These are phyloP conservation scores for Aspergillus ostianus DNA, from an alignment of 495 filamentous ascomycete genomes.

Conservation along the genomic window DNA sequence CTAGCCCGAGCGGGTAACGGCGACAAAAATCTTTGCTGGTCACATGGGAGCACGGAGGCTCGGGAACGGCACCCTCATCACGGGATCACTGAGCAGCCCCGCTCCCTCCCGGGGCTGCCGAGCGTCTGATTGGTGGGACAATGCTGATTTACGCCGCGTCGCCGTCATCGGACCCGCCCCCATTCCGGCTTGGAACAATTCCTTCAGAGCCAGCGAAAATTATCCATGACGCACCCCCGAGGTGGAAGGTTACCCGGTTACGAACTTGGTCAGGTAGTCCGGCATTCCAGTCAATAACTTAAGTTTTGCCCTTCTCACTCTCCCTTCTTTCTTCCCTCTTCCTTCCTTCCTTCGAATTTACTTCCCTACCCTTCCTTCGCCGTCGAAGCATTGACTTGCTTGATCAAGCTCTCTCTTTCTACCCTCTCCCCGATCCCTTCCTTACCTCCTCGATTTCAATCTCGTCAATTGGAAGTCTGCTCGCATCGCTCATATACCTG, in stretches of 20 bases:
- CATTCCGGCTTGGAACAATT: conserved; percentile 18
- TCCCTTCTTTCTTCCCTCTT: conserved; percentile 2
- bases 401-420: conserved; percentile 20
- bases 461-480: neutral
- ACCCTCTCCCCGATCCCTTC: neutral
- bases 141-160: conserved; percentile 20
- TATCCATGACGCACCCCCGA: conserved; percentile 23
- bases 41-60: conserved; percentile 31
- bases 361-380: conserved; percentile 17
- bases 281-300: neutral
- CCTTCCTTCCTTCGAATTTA: conserved; percentile 17
- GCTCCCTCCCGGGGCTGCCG: conserved; percentile 20
- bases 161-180: conserved; percentile 29
- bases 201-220: conserved; percentile 5
- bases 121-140: conserved; percentile 39
- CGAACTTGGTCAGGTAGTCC: conserved; percentile 7
- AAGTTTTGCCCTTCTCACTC: neutral
- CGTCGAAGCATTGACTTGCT: neutral
- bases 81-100: conserved; percentile 4
- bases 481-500: too few relatives aligned
- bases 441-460: neutral
- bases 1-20: neutral
- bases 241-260: conserved; percentile 27
- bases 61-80: conserved; percentile 14
- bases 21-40: conserved; percentile 35